Percentiles rank a stretch among this genome's conserved stretches.
These are phyloP conservation scores for Vaccinium vitisidaea DNA, from an alignment of 148 eudicot species.

Conservation along the genomic window DNA sequence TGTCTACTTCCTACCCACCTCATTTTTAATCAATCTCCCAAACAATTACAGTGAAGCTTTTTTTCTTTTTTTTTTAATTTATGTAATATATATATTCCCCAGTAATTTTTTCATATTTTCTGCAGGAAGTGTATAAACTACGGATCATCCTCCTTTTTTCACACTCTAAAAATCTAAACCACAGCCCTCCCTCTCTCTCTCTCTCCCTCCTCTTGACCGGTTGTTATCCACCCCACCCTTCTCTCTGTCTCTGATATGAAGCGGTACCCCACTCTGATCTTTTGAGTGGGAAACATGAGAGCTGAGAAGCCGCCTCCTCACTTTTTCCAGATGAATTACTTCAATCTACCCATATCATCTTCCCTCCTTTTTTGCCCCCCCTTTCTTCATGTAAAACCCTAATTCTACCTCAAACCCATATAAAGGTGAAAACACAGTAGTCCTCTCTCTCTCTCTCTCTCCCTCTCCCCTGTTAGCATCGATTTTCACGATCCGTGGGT, in stretches of 20 bases:
- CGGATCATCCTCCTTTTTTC: not conserved
- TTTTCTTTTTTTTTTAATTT: too few species aligned
- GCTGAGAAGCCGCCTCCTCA: constrained; percentile 30
- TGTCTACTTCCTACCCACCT: constrained; percentile 8
- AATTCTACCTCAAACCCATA: constrained; percentile 20
- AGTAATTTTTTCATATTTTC: not conserved
- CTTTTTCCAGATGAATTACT: constrained; percentile 4
- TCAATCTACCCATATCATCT: constrained; percentile 1
- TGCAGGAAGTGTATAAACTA: not conserved
- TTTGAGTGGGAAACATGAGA: constrained; percentile 33
- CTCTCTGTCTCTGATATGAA: constrained; percentile 2
- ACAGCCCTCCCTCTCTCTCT: not conserved
- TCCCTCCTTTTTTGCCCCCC: not conserved
- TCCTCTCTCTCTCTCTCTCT: constrained; percentile 9
- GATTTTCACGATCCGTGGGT: constrained; percentile 1
- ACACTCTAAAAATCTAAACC: not conserved
- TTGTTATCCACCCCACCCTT: constrained; percentile 13
- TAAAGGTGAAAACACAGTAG: not conserved
- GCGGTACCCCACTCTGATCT: constrained; percentile 33
- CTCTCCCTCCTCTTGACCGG: constrained; percentile 7
- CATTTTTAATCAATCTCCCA: not conserved
- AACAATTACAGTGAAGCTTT: too few species aligned
- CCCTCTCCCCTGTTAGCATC: not conserved
- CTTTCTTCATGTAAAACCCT: constrained; percentile 30
- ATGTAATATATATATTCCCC: not conserved